Evolutionary conservation across 495 filamentous ascomycete genomes (phyloP), one percentile per base, ranked within the genome.

Genomic region (Penicillium subrubescens): DNA sequence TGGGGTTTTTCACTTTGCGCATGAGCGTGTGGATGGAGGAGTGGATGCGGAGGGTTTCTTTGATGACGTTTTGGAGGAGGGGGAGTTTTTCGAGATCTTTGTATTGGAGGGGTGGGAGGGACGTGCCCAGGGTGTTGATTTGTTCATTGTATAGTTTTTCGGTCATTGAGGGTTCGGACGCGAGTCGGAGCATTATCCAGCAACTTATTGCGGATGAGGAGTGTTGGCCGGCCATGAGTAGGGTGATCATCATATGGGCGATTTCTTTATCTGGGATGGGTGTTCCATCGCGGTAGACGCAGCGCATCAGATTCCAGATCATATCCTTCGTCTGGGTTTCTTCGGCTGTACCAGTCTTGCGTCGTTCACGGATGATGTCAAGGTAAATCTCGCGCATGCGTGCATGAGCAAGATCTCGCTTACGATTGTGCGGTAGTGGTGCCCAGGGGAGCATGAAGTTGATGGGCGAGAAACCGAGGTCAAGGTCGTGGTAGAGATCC

Each of bases 191-290:
- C 79, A 94, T 84, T 68, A 93, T 91, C 91, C 91, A 96, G 33
- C 89, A 82, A 71, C 85, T 88, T 51, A 90, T 92, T 8, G 91
- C 90, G 44, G 92, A 92, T 3, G 91, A 93, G 1, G 91, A 93
- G 81, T 96, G 92, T 71, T 96, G 92, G 61, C 92, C 92, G 34
- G 90, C 92, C 92, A 96, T 94, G 10, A 96, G 81, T 27, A 96
- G 84, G 0, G 92, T 91, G 71, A 96, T 96, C 89, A 96, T 93
- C 86, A 96, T 93, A 72, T 94, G 92, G 8, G 92, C 92, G 41
- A 94, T 85, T 67, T 96, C 91, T 64, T 89, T 84, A 73, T 96
- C 92, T 12, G 92, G 88, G 8, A 94, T 81, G 7, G 77, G 75
- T 31, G 76, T 81, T 59, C 90, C 91, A 68, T 91, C 82, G 76